A percentile compares a stretch with the other conserved stretches of the same genome.
Conservation (phyloP, 805 yeast species). For the Lachancea nothofagi region DNA sequence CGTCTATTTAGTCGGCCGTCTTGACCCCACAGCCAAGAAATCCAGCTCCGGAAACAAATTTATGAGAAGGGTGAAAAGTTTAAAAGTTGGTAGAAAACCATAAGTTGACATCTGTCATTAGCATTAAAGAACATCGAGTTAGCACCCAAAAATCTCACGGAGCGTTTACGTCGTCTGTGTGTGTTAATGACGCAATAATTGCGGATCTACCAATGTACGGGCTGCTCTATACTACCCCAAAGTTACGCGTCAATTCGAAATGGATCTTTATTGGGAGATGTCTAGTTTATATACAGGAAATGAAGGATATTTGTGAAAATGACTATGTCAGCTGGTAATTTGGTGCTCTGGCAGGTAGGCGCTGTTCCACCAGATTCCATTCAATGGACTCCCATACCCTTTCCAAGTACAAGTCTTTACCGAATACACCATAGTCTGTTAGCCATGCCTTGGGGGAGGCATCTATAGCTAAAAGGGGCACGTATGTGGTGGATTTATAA, state of each 20-base stretch:
- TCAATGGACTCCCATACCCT: conserved; percentile 65
- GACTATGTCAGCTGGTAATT: conserved; percentile 7
- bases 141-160: too few species aligned
- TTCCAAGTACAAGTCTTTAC: conserved; percentile 57
- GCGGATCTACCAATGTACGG: too few species aligned
- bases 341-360: conserved; percentile 27
- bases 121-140: conserved; percentile 2
- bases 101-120: not conserved
- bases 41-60: conserved; percentile 48
- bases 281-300: conserved; percentile 12
- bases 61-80: conserved; percentile 80
- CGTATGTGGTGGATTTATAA: conserved; percentile 28
- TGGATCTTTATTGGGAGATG: conserved; percentile 1
- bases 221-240: not conserved
- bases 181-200: too few species aligned
- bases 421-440: conserved; percentile 72
- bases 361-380: conserved; percentile 61
- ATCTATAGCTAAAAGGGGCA: conserved; percentile 67
- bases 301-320: conserved; percentile 2
- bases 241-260: not conserved
- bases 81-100: conserved; percentile 58
- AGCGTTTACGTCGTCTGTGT: too few species aligned
- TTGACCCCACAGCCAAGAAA: conserved; percentile 22
- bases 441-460: conserved; percentile 66
- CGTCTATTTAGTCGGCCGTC: conserved; percentile 27